These are phyloP conservation scores for Schizothecium vesticola DNA, from an alignment of 495 filamentous ascomycete genomes.

Conservation along the genomic window DNA sequence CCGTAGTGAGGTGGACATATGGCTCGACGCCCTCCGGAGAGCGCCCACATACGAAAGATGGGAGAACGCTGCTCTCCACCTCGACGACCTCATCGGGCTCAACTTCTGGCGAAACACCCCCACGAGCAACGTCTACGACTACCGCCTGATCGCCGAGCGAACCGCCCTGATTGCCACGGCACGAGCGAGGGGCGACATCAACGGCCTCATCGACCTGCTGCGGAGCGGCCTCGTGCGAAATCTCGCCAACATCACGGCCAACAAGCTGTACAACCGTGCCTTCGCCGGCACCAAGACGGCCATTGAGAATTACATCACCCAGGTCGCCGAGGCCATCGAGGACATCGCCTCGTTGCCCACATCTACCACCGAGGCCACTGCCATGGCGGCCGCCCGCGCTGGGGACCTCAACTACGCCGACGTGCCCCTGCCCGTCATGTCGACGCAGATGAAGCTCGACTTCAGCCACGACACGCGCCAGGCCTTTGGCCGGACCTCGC, in stretches of 20 bases:
- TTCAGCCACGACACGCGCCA: conserved; percentile 85
- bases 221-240: conserved; percentile 86
- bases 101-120: conserved; percentile 85
- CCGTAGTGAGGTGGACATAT: conserved; percentile 47
- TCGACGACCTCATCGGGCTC: conserved; percentile 71
- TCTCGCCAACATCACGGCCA: conserved; percentile 79
- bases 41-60: conserved; percentile 75
- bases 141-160: conserved; percentile 75
- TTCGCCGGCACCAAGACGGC: conserved; percentile 86
- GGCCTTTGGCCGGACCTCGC: conserved; percentile 79
- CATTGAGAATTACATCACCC: conserved; percentile 86
- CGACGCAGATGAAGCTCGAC: conserved; percentile 80
- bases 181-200: conserved; percentile 69
- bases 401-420: conserved; percentile 1
- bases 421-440: conserved; percentile 38
- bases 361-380: background rate
- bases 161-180: conserved; percentile 65
- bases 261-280: conserved; percentile 77
- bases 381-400: background rate
- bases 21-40: conserved; percentile 53
- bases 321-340: conserved; percentile 72
- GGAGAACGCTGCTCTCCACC: conserved; percentile 70
- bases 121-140: conserved; percentile 80
- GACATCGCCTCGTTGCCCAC: conserved; percentile 72
- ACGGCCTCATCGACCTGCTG: conserved; percentile 70